phyloP scores from a whole-genome alignment of 768 basidiomycete genomes.

The Tulasnella sp. region DNA sequence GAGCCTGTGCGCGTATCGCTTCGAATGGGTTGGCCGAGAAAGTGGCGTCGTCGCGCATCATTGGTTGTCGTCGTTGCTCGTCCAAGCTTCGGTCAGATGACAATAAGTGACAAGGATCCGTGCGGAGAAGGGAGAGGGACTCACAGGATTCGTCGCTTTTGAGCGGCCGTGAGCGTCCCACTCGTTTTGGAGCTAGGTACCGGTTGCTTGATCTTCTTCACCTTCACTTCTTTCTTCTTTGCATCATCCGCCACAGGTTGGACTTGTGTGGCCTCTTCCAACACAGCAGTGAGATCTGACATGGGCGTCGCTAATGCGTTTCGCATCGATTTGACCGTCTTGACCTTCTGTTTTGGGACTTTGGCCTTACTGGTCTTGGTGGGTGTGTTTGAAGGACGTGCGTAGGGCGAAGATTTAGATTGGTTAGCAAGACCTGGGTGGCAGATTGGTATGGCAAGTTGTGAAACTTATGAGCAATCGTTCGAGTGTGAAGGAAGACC shows the following conservation, averaged over 20 bases:
- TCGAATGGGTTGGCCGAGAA: conserved; percentile 63
- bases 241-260: conserved; percentile 57
- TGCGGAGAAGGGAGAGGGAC: conserved; percentile 9
- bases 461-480: conserved; percentile 37
- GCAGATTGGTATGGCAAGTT: conserved; percentile 57
- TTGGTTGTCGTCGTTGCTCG: conserved; percentile 58
- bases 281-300: conserved; percentile 21
- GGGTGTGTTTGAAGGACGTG: conserved; percentile 30
- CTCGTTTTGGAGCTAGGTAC: no score
- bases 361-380: background rate
- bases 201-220: no score
- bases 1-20: conserved; percentile 65
- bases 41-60: conserved; percentile 54
- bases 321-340: background rate
- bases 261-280: conserved; percentile 42
- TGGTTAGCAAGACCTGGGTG: conserved; percentile 63
- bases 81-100: conserved; percentile 36
- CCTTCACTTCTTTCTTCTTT: no score
- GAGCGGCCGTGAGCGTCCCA: no score
- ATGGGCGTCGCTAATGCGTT: background rate
- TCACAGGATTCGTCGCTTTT: no score
- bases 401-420: conserved; percentile 37
- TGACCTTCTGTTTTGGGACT: conserved; percentile 4
- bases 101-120: background rate
- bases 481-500: conserved; percentile 20